phyloP scores from a whole-genome alignment of 139 green algal species.

The Closterium sp. region DNA sequence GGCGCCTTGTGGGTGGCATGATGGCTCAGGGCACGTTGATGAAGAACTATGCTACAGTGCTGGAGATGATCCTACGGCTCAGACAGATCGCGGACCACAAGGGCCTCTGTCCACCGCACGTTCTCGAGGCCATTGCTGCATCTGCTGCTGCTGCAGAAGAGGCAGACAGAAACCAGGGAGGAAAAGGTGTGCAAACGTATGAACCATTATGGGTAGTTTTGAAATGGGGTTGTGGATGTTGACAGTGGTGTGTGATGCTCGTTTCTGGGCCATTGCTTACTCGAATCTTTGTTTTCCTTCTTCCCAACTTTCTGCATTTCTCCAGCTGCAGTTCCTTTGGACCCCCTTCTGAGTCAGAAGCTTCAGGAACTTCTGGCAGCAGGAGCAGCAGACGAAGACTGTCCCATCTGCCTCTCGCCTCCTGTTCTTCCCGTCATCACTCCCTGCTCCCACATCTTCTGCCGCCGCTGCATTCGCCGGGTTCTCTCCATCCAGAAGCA shows the following conservation, averaged over 20 bases:
- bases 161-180: neutral
- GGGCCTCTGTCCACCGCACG: constrained; percentile 1
- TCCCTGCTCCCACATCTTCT: constrained; percentile 75
- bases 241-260: too few species aligned
- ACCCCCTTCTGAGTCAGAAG: neutral
- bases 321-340: neutral
- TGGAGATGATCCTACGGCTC: constrained; percentile 41
- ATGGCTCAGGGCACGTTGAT: constrained; percentile 54
- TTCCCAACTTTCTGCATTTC: neutral
- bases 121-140: constrained; percentile 11
- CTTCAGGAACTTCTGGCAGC: constrained; percentile 1
- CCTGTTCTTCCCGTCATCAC: constrained; percentile 12
- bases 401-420: constrained; percentile 32
- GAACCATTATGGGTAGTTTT: too few species aligned
- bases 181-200: neutral
- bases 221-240: too few species aligned
- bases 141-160: neutral
- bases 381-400: constrained; percentile 40
- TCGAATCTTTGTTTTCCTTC: neutral
- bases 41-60: constrained; percentile 60
- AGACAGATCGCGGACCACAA: constrained; percentile 74
- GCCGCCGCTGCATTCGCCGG: constrained; percentile 57
- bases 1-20: constrained; percentile 45
- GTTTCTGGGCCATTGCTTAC: neutral
- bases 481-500: constrained; percentile 42